A percentile compares a stretch with the other conserved stretches of the same genome.
phyloP scores from a whole-genome alignment of 352 stramenopile genomes.

The Aphanomyces invadans region DNA sequence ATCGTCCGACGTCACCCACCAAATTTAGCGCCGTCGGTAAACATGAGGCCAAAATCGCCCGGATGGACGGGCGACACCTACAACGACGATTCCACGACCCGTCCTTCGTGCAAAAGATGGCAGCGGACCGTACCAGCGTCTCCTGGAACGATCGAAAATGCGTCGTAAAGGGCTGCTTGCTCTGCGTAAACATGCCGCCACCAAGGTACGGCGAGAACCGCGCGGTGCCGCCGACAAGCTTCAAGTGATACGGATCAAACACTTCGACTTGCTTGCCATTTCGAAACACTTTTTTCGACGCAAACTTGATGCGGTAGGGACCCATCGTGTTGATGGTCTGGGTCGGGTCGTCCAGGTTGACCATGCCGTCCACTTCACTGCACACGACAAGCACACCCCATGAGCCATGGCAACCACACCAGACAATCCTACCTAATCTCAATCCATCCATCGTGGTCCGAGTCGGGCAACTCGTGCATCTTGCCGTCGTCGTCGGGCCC shows the following conservation, averaged over 20 bases:
- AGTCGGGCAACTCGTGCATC: slow-evolving; percentile 84
- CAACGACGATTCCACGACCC: background rate
- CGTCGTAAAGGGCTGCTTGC: slow-evolving; percentile 74
- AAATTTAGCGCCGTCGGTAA: slow-evolving; percentile 82
- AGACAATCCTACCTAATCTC: slow-evolving; percentile 38
- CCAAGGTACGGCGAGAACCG: slow-evolving; percentile 74
- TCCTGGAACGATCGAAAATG: slow-evolving; percentile 72
- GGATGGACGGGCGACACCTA: slow-evolving; percentile 47
- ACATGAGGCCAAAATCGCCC: slow-evolving; percentile 75
- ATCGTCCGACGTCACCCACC: background rate
- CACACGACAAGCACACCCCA: background rate
- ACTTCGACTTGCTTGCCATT: slow-evolving; percentile 81
- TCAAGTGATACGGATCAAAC: slow-evolving; percentile 73
- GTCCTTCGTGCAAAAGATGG: background rate
- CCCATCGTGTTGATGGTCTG: slow-evolving; percentile 73
- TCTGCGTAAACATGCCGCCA: slow-evolving; percentile 69
- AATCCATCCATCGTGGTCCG: slow-evolving; percentile 76
- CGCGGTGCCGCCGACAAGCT: slow-evolving; percentile 67
- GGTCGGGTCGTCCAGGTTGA: slow-evolving; percentile 42
- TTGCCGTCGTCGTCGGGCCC: slow-evolving; percentile 78
- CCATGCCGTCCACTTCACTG: slow-evolving; percentile 76
- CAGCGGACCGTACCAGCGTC: slow-evolving; percentile 29
- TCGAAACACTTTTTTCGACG: slow-evolving; percentile 79
- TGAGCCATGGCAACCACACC: background rate
- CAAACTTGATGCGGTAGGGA: slow-evolving; percentile 65